Evolutionary conservation across 495 filamentous ascomycete species (phyloP).

Genomic region (Xylaria cubensis): DNA sequence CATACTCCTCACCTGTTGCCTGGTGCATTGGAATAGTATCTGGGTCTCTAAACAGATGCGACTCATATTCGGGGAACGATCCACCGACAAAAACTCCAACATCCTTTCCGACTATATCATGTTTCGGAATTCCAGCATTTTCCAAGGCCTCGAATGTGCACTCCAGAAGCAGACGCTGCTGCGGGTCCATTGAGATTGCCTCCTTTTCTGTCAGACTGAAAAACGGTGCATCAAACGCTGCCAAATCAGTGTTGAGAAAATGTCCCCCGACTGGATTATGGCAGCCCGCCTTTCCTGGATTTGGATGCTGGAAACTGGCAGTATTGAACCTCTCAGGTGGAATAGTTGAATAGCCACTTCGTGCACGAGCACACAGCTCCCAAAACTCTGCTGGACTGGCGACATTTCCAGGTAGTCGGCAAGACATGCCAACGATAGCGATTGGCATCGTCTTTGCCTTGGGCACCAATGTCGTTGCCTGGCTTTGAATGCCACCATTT

Average conservation of each 20-base stretch:
- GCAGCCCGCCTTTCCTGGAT: constrained; percentile 74
- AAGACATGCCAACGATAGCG: constrained; percentile 64
- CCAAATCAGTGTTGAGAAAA: constrained; percentile 75
- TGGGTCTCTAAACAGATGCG: constrained; percentile 78
- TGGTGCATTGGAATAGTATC: constrained; percentile 63
- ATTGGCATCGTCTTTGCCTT: constrained; percentile 51
- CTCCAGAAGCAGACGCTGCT: constrained; percentile 78
- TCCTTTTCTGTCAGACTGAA: constrained; percentile 79
- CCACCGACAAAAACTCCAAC: constrained; percentile 87
- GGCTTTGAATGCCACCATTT: constrained; percentile 28
- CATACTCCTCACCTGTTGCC: constrained; percentile 63
- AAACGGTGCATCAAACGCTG: constrained; percentile 82
- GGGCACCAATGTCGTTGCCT: constrained; percentile 2
- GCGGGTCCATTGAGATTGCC: constrained; percentile 83
- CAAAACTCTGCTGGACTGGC: constrained; percentile 63
- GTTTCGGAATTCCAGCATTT: constrained; percentile 83
- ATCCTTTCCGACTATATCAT: constrained; percentile 73
- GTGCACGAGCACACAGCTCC: constrained; percentile 65
- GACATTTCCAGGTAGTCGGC: constrained; percentile 59
- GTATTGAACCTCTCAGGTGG: constrained; percentile 73
- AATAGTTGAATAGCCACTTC: constrained; percentile 63
- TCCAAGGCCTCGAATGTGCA: constrained; percentile 88
- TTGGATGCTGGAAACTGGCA: constrained; percentile 76
- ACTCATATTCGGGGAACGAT: constrained; percentile 84
- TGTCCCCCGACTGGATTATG: constrained; percentile 79